A percentile compares a stretch with the other conserved stretches of the same genome.
phyloP scores from a whole-genome alignment of 2,329 filamentous ascomycete genomes.

The Monosporascus sp. region DNA sequence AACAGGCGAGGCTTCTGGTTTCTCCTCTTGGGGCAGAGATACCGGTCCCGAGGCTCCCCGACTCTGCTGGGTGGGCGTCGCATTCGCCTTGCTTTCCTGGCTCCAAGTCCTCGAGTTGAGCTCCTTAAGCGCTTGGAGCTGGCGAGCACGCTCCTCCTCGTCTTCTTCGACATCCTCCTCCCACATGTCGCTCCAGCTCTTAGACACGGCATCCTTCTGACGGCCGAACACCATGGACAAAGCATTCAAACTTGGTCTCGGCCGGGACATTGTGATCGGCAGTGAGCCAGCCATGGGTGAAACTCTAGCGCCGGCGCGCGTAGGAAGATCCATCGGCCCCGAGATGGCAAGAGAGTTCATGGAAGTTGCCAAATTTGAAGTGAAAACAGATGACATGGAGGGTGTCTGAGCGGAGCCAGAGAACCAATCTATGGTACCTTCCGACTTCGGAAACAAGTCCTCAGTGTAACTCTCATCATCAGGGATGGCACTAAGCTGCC shows the following conservation, averaged over 20 bases:
- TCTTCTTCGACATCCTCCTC: conserved; percentile 83
- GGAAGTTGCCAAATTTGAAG: conserved; percentile 76
- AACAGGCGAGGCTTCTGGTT: conserved; percentile 32
- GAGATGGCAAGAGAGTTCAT: conserved; percentile 67
- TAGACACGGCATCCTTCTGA: conserved; percentile 75
- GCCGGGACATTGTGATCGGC: conserved; percentile 75
- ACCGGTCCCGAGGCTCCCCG: conserved; percentile 40
- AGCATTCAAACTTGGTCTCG: conserved; percentile 61
- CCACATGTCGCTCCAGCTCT: conserved; percentile 99
- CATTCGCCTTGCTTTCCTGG: conserved; percentile 60
- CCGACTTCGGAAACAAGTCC: conserved; percentile 79
- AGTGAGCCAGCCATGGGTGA: conserved; percentile 64
- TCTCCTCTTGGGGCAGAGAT: conserved; percentile 37
- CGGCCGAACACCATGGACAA: conserved; percentile 78
- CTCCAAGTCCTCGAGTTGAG: conserved; percentile 76
- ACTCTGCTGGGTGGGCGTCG: conserved; percentile 27
- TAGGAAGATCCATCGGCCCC: conserved; percentile 36
- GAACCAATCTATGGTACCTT: conserved; percentile 71
- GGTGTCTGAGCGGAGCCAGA: conserved; percentile 71
- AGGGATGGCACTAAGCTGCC: conserved; percentile 82
- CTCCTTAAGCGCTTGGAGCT: conserved; percentile 56
- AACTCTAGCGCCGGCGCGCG: conserved; percentile 46
- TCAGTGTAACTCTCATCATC: conserved; percentile 76
- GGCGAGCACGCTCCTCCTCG: conserved; percentile 59
- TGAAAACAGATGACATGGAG: conserved; percentile 77